A percentile compares a stretch with the other conserved stretches of the same genome.
phyloP scores from a whole-genome alignment of 2,329 filamentous ascomycete genomes.

The Catunica adiposa region DNA sequence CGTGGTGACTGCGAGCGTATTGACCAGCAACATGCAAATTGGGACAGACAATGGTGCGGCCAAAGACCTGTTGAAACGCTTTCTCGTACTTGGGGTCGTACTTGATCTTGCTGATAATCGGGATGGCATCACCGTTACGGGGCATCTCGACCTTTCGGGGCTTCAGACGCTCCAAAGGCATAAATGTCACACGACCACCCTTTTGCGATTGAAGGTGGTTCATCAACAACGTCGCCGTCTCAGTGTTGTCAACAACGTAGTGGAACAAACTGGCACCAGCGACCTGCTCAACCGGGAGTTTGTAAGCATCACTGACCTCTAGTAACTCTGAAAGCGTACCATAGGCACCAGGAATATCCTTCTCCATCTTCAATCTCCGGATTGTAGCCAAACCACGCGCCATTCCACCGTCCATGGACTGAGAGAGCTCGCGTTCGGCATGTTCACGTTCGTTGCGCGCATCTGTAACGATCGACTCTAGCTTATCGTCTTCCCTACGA shows the following conservation, averaged over 20 bases:
- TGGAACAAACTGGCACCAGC: constrained; percentile 88
- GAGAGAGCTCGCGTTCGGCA: constrained; percentile 60
- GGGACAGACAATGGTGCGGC: constrained; percentile 85
- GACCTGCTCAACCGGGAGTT: constrained; percentile 79
- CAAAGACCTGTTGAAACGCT: constrained; percentile 89
- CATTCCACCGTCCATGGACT: constrained; percentile 80
- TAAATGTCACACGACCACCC: constrained; percentile 80
- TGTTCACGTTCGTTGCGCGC: constrained; percentile 60
- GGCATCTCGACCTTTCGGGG: constrained; percentile 60
- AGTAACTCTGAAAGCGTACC: constrained; percentile 90
- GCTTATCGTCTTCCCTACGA: constrained; percentile 75
- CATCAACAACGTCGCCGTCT: constrained; percentile 67
- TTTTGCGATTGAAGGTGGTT: constrained; percentile 63
- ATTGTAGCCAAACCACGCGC: constrained; percentile 77
- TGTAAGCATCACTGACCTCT: constrained; percentile 67
- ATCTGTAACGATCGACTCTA: constrained; percentile 61
- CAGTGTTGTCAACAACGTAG: constrained; percentile 84
- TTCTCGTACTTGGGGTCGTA: constrained; percentile 64
- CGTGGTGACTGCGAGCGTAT: constrained; percentile 78
- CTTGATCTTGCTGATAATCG: constrained; percentile 67
- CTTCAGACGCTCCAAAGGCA: constrained; percentile 72
- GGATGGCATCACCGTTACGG: constrained; percentile 71
- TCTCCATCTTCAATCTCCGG: constrained; percentile 61
- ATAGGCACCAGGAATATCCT: constrained; percentile 71
- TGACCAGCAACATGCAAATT: constrained; percentile 75